Evolutionary conservation across 495 filamentous ascomycete species (phyloP).

Genomic region (Lasiosphaeris hirsuta): DNA sequence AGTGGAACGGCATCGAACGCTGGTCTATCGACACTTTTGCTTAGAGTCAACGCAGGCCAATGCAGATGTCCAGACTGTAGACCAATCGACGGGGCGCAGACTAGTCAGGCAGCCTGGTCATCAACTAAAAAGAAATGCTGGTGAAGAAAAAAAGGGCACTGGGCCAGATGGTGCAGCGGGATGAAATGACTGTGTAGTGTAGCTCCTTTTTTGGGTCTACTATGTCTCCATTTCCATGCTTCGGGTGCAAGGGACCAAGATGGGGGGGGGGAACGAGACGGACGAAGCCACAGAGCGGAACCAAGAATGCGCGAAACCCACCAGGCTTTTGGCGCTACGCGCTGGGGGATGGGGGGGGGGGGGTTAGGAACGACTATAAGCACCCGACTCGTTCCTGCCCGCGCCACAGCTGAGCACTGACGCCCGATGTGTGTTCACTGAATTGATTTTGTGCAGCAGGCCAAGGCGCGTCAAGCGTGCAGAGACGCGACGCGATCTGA

Average conservation of each 20-base stretch:
- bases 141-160: background rate
- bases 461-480: conserved; percentile 2
- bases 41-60: background rate
- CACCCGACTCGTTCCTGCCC: conserved; percentile 11
- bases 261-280: background rate
- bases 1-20: background rate
- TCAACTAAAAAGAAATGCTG: conserved; percentile 1
- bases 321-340: conserved; percentile 12
- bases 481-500: conserved; percentile 16
- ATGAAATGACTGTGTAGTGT: conserved; percentile 1
- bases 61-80: background rate
- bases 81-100: conserved; percentile 3
- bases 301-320: conserved; percentile 7
- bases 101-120: background rate
- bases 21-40: background rate
- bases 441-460: conserved; percentile 13
- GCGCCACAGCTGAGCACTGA: conserved; percentile 14
- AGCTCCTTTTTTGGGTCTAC: conserved; percentile 3
- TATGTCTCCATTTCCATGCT: background rate
- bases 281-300: conserved; percentile 6
- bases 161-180: background rate
- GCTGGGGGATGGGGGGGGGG: background rate
- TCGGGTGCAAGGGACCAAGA: background rate
- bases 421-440: conserved; percentile 6
- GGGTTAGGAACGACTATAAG: too few relatives aligned